phyloP scores from a whole-genome alignment of 768 basidiomycete genomes.

The Flagelloscypha sp. region DNA sequence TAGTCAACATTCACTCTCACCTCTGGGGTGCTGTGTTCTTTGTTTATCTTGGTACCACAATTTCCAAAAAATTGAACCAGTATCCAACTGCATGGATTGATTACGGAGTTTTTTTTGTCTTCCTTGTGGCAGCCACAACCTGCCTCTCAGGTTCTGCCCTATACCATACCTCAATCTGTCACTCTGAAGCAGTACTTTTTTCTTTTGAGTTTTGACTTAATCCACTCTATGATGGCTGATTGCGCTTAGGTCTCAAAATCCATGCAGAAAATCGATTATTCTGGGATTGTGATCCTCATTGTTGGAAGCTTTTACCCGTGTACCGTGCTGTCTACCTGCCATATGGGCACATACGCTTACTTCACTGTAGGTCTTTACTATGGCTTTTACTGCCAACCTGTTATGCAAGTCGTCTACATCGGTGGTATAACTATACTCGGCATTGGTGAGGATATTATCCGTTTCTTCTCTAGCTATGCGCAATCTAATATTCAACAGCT shows the following conservation, averaged over 20 bases:
- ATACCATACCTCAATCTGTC: constrained; percentile 68
- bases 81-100: constrained; percentile 56
- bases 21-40: constrained; percentile 63
- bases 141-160: constrained; percentile 66
- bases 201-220: background rate
- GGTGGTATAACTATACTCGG: constrained; percentile 44
- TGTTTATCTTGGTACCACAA: constrained; percentile 42
- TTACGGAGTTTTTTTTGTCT: constrained; percentile 49
- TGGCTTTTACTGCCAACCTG: constrained; percentile 61
- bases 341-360: constrained; percentile 35
- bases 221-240: background rate
- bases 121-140: constrained; percentile 61
- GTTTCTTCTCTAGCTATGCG: constrained; percentile 9
- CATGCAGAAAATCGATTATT: constrained; percentile 67
- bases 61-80: constrained; percentile 41
- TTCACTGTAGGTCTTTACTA: constrained; percentile 73
- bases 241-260: constrained; percentile 7
- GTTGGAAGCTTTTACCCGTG: constrained; percentile 7
- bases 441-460: constrained; percentile 43
- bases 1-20: constrained; percentile 86
- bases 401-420: constrained; percentile 48
- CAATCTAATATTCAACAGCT: constrained; percentile 29
- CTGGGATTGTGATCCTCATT: constrained; percentile 55
- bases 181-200: constrained; percentile 54
- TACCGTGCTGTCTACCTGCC: background rate